Evolutionary conservation across 768 basidiomycete genomes (phyloP).

Genomic region (Boletus reticulatus): DNA sequence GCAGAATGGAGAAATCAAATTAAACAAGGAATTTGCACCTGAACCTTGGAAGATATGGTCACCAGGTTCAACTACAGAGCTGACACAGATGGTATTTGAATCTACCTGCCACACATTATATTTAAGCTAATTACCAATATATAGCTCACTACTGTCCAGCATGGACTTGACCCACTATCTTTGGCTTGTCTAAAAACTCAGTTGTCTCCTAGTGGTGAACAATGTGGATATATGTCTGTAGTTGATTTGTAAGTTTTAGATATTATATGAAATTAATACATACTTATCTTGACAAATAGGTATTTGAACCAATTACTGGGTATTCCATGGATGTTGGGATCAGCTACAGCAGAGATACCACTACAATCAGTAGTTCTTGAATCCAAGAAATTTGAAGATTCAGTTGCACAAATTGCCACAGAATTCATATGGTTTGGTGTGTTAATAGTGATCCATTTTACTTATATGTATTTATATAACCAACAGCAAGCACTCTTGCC

Average conservation of each 20-base stretch:
- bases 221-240: not conserved
- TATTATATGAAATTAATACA: not conserved
- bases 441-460: not conserved
- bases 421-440: slow-evolving; percentile 8
- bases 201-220: not conserved
- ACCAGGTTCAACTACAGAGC: not conserved
- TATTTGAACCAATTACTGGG: slow-evolving; percentile 1
- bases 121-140: not conserved
- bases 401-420: not conserved
- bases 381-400: not conserved
- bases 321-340: not conserved
- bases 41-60: slow-evolving; percentile 5
- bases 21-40: not conserved
- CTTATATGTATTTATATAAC: no score
- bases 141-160: not conserved
- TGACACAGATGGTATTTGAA: not conserved
- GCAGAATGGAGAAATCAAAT: not conserved
- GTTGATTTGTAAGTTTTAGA: not conserved
- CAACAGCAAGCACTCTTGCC: not conserved
- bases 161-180: no score
- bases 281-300: not conserved
- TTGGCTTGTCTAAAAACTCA: not conserved
- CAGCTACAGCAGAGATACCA: not conserved
- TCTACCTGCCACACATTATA: not conserved
- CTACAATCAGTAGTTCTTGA: not conserved